Conservation (phyloP, 1,284 basidiomycete genomes). For the Marasmius oreades region DNA sequence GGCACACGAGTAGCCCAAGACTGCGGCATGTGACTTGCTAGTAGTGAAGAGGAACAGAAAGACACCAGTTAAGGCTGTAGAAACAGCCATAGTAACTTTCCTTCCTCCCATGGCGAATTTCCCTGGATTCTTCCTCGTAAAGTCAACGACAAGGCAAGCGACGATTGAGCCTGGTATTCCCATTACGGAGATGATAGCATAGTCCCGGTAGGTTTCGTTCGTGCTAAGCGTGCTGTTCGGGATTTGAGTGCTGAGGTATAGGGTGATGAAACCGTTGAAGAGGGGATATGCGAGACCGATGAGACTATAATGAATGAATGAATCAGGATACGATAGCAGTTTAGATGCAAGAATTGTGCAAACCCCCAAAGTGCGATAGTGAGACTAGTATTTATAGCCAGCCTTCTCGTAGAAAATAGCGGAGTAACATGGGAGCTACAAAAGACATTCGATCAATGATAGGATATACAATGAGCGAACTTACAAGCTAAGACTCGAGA, state of each 20-base stretch:
- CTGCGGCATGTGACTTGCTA: constrained; percentile 39
- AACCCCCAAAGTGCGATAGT: constrained; percentile 54
- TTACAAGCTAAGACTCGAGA: constrained; percentile 40
- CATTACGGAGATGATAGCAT: constrained; percentile 44
- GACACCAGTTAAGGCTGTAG: constrained; percentile 48
- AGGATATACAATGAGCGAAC: not conserved
- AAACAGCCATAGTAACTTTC: constrained; percentile 48
- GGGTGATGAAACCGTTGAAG: constrained; percentile 49
- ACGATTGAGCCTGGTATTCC: constrained; percentile 59
- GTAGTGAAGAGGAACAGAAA: constrained; percentile 65
- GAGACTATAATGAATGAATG: constrained; percentile 25
- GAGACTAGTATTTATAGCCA: constrained; percentile 49
- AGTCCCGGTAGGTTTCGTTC: constrained; percentile 42
- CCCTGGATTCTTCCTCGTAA: constrained; percentile 29
- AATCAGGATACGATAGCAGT: not conserved
- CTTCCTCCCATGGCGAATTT: constrained; percentile 40
- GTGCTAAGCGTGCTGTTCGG: constrained; percentile 27
- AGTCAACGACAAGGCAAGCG: constrained; percentile 53
- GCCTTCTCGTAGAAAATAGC: constrained; percentile 46
- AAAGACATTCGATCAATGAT: not conserved
- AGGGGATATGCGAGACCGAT: constrained; percentile 63
- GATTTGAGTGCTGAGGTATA: constrained; percentile 45
- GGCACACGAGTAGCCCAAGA: constrained; percentile 54
- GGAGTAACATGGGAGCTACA: constrained; percentile 44
- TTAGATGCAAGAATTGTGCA: constrained; percentile 11